Conservation (phyloP, 2,329 filamentous ascomycete species). For the Fusarium tuaranense region DNA sequence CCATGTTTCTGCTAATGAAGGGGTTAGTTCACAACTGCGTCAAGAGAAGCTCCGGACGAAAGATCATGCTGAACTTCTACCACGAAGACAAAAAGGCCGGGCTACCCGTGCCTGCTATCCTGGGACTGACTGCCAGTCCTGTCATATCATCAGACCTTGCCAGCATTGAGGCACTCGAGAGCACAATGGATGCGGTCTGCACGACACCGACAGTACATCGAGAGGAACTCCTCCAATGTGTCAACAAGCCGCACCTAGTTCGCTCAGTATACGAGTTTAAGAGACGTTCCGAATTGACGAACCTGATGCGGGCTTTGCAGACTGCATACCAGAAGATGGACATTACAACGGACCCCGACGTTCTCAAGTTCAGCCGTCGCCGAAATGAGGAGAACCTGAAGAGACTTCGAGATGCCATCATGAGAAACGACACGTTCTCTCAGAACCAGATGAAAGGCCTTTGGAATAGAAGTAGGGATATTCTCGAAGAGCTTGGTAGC, state of each 20-base stretch:
- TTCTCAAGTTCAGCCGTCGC: slow-evolving; percentile 60
- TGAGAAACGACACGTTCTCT: slow-evolving; percentile 62
- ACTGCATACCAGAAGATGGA: slow-evolving; percentile 59
- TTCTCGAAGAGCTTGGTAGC: slow-evolving; percentile 70
- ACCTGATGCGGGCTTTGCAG: slow-evolving; percentile 58
- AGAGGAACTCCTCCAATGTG: slow-evolving; percentile 74
- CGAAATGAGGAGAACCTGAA: slow-evolving; percentile 55
- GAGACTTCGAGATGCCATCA: slow-evolving; percentile 53
- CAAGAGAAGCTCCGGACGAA: slow-evolving; percentile 71
- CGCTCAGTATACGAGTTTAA: slow-evolving; percentile 48
- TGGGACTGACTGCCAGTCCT: slow-evolving; percentile 86
- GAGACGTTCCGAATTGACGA: slow-evolving; percentile 37
- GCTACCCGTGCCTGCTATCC: slow-evolving; percentile 68
- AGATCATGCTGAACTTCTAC: slow-evolving; percentile 81
- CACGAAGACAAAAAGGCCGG: slow-evolving; percentile 58
- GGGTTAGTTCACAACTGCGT: slow-evolving; percentile 78
- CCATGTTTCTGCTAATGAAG: slow-evolving; percentile 21
- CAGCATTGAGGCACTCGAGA: slow-evolving; percentile 72
- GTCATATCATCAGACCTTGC: slow-evolving; percentile 69
- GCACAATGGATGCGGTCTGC: slow-evolving; percentile 76
- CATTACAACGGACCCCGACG: slow-evolving; percentile 70
- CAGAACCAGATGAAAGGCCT: slow-evolving; percentile 69
- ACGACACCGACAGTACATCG: slow-evolving; percentile 76
- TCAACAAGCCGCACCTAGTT: slow-evolving; percentile 72
- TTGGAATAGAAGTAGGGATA: slow-evolving; percentile 59